Base-by-base conservation (phyloP, 495 filamentous ascomycete genomes). In the Clavariopsis aquatica region DNA sequence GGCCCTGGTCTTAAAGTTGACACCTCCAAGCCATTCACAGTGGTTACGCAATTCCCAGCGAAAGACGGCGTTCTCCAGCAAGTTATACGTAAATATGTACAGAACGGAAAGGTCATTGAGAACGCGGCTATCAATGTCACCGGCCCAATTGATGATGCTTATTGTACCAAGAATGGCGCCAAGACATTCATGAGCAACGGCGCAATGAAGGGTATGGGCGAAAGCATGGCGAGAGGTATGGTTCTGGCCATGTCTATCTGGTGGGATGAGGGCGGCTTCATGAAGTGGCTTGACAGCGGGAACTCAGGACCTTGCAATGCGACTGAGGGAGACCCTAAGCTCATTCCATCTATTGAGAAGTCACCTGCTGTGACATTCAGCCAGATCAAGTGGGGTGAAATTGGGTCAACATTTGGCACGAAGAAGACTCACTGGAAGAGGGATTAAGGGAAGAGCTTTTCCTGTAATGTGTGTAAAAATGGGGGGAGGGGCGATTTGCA, bases 1-100 rank as follows among this genome's bases (percentile, higher is more conserved):
- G 87, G 85, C 49, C 71, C 76, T 24, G 82, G 81, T 70, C 27
- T 23, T 1, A 78, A 76, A 76, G 74, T 91, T 72, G 83, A 91
- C 76, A 88, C 87, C 62, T 80, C 74, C 64, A 78, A 80, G 57
- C 79, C 79, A 6, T 79, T 91, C 66, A 91, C 86, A 15, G 85
- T 89, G 12, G 82, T 87, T 38, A 91, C 88, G 3, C 85, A 90
- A 72, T 92, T 92, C 79, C 69, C 85, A 60, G 87, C 84, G 23
- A 64, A 78, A 9, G 74, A 82, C 64, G 86, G 85, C 15, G 74
- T 72, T 0, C 78, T 90, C 12, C 78, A 72, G 64, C 83, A 88
- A 79, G 86, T 91, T 77, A 83, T 81, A 59, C 87, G 88, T 58
- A 80, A 88, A 75, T 91, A 90, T 78, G 84, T 88, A 45, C 89